Base-by-base conservation (phyloP, 2,329 filamentous ascomycete genomes). In the Colletotrichum sp. region DNA sequence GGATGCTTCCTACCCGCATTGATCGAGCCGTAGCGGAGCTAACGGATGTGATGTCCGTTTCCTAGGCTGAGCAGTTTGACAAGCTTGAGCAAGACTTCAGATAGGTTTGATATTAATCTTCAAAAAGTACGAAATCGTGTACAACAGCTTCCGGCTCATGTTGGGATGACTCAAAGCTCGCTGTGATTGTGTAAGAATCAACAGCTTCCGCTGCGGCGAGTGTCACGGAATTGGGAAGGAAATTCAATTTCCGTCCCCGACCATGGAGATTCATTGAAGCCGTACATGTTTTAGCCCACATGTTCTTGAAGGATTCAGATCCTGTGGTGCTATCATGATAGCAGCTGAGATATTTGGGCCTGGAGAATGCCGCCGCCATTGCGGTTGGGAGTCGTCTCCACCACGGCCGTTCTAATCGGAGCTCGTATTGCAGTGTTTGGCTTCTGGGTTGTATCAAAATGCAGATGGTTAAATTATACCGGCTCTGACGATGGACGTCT, bases 101-200 rank as follows among this genome's bases (percentile, higher is more conserved):
- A 21, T 0, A 5, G 0, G 0, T 1, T 1, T 18, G n/a, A 3
- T 13, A 13, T 1, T 21, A 6, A 49, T 49, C 3, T 49, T n/a
- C 2, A 49, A 49, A 49, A 2, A 49, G 2, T 8, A 13, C 44
- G 0, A 49, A 21, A 49, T 3, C 1, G 12, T 21, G n/a, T 8
- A 52, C n/a, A 52, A 52, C 10, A 13, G 44, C 6, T 13, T 52
- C n/a, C 10, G n/a, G 0, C 21, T n/a, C 44, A 4, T 13, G 2
- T 21, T 24, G 44, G n/a, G 10, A 21, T 52, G 44, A 13, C n/a
- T 13, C 44, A 52, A 13, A 21, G 44, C 10, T 52, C 0, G 44
- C 2, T 52, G n/a, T 52, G n/a, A 8, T 52, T 21, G 44, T 21
- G 44, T 13, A 21, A 52, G 44, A 5, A 21, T 52, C 44, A 15